Conservation (phyloP, 495 filamentous ascomycete genomes). For the Aspergillus indologenus region DNA sequence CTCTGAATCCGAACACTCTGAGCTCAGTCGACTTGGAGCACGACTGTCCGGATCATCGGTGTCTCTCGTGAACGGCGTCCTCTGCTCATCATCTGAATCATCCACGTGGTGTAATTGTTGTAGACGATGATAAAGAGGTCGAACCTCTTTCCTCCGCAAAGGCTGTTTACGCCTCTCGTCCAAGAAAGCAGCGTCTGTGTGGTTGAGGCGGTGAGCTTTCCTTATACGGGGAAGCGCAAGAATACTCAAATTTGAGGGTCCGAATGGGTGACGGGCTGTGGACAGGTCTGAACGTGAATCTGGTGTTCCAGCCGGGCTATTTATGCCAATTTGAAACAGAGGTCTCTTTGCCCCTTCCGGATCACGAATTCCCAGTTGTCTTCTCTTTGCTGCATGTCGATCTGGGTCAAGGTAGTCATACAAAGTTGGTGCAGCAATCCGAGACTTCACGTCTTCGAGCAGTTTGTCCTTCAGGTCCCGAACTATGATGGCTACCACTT, state of each 20-base stretch:
- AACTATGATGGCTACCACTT: conserved; percentile 71
- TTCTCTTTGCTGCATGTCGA: conserved; percentile 70
- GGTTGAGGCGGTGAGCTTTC: conserved; percentile 58
- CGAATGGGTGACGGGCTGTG: conserved; percentile 30
- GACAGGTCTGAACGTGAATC: conserved; percentile 54
- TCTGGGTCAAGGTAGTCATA: conserved; percentile 81
- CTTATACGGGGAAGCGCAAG: conserved; percentile 68
- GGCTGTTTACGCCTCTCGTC: conserved; percentile 70
- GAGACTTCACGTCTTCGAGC: conserved; percentile 78
- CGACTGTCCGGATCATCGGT: conserved; percentile 82
- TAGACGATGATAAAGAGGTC: conserved; percentile 56
- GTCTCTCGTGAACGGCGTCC: conserved; percentile 61
- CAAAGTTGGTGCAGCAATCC: conserved; percentile 76
- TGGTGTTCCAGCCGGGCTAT: conserved; percentile 60
- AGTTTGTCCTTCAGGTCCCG: conserved; percentile 82
- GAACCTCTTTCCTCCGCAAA: conserved; percentile 48
- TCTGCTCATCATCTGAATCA: conserved; percentile 59
- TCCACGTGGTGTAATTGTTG: conserved; percentile 55
- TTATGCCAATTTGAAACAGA: conserved; percentile 45
- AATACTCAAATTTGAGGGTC: conserved; percentile 51
- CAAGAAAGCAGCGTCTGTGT: conserved; percentile 64
- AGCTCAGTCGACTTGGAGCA: conserved; percentile 73
- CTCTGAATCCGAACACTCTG: conserved; percentile 62
- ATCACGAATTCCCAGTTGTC: conserved; percentile 72
- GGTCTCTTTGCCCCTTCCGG: conserved; percentile 54